These are phyloP conservation scores for Vachellia pachyceras DNA, from an alignment of 306 rosid genomes.

Conservation along the genomic window DNA sequence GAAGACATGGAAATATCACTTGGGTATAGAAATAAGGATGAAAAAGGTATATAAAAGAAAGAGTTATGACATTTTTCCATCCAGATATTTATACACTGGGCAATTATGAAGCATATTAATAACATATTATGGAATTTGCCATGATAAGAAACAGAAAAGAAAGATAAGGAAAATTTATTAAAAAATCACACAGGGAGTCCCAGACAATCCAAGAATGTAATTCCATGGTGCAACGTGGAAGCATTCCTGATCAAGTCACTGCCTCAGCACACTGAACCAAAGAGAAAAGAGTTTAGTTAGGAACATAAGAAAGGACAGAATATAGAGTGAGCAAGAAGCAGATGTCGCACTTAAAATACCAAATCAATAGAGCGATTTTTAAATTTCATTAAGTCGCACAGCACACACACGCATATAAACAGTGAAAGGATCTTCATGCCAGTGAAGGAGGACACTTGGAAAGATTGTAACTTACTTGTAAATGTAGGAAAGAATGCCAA, in stretches of 20 bases:
- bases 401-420: background rate
- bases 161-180: background rate
- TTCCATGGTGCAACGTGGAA: conserved; percentile 34
- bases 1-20: background rate
- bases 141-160: background rate
- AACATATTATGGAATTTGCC: conserved; percentile 36
- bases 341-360: background rate
- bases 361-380: background rate
- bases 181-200: conserved; percentile 29
- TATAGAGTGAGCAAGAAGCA: background rate
- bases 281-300: background rate
- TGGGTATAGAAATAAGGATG: conserved; percentile 10
- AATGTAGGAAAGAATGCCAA: conserved; percentile 69
- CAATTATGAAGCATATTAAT: conserved; percentile 28
- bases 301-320: background rate
- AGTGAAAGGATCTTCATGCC: conserved; percentile 5
- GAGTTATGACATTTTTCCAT: conserved; percentile 31
- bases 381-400: background rate
- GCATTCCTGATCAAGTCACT: conserved; percentile 46
- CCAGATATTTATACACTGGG: conserved; percentile 22
- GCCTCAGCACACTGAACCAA: conserved; percentile 57
- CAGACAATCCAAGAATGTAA: conserved; percentile 30
- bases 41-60: conserved; percentile 10
- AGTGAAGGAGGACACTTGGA: background rate
- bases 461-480: conserved; percentile 64